Conservation (phyloP, 441 rosid genomes). For the Biscutella laevigata region DNA sequence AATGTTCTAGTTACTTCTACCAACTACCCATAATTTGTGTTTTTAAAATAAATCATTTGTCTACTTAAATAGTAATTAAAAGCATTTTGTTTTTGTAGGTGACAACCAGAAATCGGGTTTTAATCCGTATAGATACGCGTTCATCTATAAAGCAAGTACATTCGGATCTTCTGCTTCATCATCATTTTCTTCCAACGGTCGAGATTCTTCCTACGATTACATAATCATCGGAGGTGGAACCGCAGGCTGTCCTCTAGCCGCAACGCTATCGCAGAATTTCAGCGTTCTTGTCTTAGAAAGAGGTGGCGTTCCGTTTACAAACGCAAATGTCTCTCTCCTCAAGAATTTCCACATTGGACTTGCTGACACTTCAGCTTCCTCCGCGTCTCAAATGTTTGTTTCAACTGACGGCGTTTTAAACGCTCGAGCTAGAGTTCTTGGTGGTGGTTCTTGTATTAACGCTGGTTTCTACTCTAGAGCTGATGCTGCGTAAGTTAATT, state of each 20-base stretch:
- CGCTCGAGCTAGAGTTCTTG: slow-evolving; percentile 75
- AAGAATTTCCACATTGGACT: slow-evolving; percentile 62
- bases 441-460: slow-evolving; percentile 82
- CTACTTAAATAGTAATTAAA: no score
- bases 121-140: slow-evolving; percentile 43
- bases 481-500: slow-evolving; percentile 56
- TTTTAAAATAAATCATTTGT: no score
- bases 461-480: slow-evolving; percentile 93
- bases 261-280: slow-evolving; percentile 71
- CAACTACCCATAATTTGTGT: slow-evolving; percentile 10
- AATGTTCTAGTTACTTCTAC: slow-evolving; percentile 20
- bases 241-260: slow-evolving; percentile 86
- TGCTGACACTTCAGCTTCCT: slow-evolving; percentile 56
- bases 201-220: slow-evolving; percentile 46
- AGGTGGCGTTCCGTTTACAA: slow-evolving; percentile 84
- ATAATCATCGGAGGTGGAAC: slow-evolving; percentile 88
- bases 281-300: slow-evolving; percentile 69
- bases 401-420: slow-evolving; percentile 87
- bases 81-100: no score
- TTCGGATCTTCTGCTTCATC: slow-evolving; percentile 45
- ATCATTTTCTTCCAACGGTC: slow-evolving; percentile 40
- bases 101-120: slow-evolving; percentile 27
- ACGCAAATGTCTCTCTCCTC: slow-evolving; percentile 67
- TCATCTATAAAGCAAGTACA: slow-evolving; percentile 63
- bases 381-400: slow-evolving; percentile 68